Base-by-base conservation (phyloP, 2,329 filamentous ascomycete species). In the Xylariaceae sp. region DNA sequence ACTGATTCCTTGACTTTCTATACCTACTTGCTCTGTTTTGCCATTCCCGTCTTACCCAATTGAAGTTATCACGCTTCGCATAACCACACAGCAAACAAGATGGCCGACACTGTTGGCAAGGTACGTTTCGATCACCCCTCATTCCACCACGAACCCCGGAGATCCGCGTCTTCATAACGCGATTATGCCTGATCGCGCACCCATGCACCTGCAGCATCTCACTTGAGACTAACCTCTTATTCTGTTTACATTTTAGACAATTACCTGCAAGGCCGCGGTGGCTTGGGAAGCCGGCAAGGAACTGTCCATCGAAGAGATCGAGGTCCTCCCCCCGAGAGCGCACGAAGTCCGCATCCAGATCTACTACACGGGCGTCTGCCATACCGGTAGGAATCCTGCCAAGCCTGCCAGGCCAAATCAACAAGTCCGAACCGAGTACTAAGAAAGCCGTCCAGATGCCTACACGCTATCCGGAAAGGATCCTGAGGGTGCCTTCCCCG, bases 351-450 rank as follows among this genome's bases (percentile, higher is more conserved):
- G 92, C 57, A 95, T 98, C 61, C 72, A 97, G 73, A 87, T 97
- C 63, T 83, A 90, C 74, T 94, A 96, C 74, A 98, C 92, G 38
- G 92, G 92, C 68, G 92, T 98, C 63, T 98, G 92, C 74, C 92
- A 98, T 72, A 98, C 90, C 63, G 87, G 87, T 92, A 69, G 54
- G 64, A n/a, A 59, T 34, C 40, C 34, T 29, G 36, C 41, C 38
- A 33, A 40, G 41, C 40, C 43, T 37, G 34, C 27, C 55, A 6
- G 44, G 14, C 52, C 54, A 51, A 56, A 27, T 28, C 52, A n/a
- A n/a, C n/a, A 63, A 55, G 44, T 58, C 53, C 54, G 55, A 50
- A 31, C 21, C 13, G n/a, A 21, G 7, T 40, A 36, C 38, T 55
- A 40, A 54, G 36, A 47, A 38, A 2, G 11, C 21, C 41, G 40